Conservation (phyloP, 2,329 filamentous ascomycete species). For the Fusarium nurragi region DNA sequence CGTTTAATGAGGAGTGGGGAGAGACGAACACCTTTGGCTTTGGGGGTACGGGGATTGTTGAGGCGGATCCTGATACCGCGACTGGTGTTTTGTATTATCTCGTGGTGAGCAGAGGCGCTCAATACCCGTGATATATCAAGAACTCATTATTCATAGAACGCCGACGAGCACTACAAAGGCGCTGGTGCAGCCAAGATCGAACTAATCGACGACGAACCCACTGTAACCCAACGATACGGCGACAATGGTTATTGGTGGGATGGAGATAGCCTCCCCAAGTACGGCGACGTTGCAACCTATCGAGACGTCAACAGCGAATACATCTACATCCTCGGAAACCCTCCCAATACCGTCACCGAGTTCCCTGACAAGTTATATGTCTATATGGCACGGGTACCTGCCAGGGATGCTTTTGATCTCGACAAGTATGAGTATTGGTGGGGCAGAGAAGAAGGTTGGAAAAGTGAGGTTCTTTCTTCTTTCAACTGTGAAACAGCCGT, state of each 20-base stretch:
- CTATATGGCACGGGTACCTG: constrained; percentile 51
- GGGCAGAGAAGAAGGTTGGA: constrained; percentile 52
- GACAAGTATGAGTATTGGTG: constrained; percentile 54
- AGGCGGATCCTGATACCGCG: constrained; percentile 43
- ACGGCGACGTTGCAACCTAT: constrained; percentile 52
- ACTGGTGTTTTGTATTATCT: constrained; percentile 51
- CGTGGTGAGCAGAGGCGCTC: constrained; percentile 41
- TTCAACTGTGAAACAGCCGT: constrained; percentile 52
- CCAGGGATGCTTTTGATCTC: constrained; percentile 50
- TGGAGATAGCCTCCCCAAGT: constrained; percentile 43
- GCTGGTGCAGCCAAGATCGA: constrained; percentile 51
- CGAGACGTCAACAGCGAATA: constrained; percentile 51
- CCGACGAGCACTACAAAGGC: constrained; percentile 47
- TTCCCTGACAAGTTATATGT: constrained; percentile 45
- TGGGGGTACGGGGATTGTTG: constrained; percentile 53
- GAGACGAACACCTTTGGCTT: constrained; percentile 50
- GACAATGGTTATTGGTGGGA: constrained; percentile 51
- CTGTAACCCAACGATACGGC: constrained; percentile 47
- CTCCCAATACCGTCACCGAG: constrained; percentile 46
- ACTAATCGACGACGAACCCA: constrained; percentile 47
- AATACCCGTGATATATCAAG: rapidly evolving
- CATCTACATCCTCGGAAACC: constrained; percentile 52
- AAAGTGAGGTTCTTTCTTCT: constrained; percentile 41
- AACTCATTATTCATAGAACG: constrained; percentile 39
- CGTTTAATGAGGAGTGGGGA: constrained; percentile 50